Evolutionary conservation across 2,329 filamentous ascomycete genomes (phyloP), one percentile per base, ranked within the genome.

Genomic region (Onygenales sp.): DNA sequence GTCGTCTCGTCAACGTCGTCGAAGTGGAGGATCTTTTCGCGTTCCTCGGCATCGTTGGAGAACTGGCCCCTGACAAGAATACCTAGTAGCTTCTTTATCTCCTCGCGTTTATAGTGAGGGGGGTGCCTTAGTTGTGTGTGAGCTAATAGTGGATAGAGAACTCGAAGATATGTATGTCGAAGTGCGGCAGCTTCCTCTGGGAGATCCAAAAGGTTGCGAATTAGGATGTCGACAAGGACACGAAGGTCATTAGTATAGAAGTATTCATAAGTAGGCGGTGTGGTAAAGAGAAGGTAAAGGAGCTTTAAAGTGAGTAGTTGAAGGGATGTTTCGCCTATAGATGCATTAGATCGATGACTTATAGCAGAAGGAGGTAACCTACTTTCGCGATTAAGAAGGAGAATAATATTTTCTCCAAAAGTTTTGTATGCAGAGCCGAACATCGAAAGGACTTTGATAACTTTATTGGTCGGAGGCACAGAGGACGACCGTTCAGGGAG

Each of bases 231-330:
- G 46, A 97, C 79, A 13, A 98, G 80, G 4, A 98, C 93, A 55
- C 89, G 87, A 33, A 98, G 78, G 65, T 98, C 93, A 66, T 98
- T 98, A 32, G 90, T 96, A 70, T 97, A 98, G 66, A 98, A 98
- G 71, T 97, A 98, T 72, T 98, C 93, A 68, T 93, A 89, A 0
- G 93, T 98, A 13, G 86, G 82, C 54, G 83, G 83, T 8, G 89
- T 97, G 4, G 91, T 95, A 71, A 98, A 98, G 8, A 98, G 79
- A 38, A 98, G 82, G 70, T 97, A 98, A 32, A 98, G 77, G 4
- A 96, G 81, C 71, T 98, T 98, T 43, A 98, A 78, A 55, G 97
- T 97, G n/a, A 98, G 80, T 31, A 98, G 79, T 70, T 98, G 94
- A 39, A 95, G 80, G 1, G 90, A 92, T 0, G 93, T 95, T 69